Percentiles rank a stretch among this genome's conserved stretches.
These are phyloP conservation scores for Arthrobotrys megalospora DNA, from an alignment of 2,329 filamentous ascomycete genomes.

Conservation along the genomic window DNA sequence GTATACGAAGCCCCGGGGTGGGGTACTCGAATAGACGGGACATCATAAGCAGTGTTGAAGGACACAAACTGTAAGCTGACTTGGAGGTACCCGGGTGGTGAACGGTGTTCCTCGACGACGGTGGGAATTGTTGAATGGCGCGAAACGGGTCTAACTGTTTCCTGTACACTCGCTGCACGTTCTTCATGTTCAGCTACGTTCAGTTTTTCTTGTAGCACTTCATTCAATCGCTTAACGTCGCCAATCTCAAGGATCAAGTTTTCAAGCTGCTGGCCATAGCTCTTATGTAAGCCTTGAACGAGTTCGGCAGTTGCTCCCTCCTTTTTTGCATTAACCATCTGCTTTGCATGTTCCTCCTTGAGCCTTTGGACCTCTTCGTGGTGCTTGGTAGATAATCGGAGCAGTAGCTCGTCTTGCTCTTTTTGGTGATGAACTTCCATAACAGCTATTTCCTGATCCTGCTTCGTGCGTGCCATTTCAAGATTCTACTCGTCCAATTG, in stretches of 20 bases:
- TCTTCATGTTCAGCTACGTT: constrained; percentile 43
- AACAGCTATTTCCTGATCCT: constrained; percentile 54
- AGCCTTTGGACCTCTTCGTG: constrained; percentile 51
- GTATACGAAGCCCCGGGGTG: constrained; percentile 55
- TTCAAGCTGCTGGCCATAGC: constrained; percentile 58
- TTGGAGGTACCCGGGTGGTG: constrained; percentile 51
- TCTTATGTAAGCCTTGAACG: constrained; percentile 56
- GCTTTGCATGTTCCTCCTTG: constrained; percentile 52
- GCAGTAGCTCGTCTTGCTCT: constrained; percentile 49
- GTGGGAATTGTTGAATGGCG: constrained; percentile 56
- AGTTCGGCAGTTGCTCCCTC: constrained; percentile 54
- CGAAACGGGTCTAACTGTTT: constrained; percentile 57
- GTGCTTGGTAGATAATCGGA: constrained; percentile 54
- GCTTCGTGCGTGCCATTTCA: constrained; percentile 52
- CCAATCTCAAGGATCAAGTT: constrained; percentile 56
- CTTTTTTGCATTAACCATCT: constrained; percentile 57
- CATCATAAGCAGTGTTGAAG: constrained; percentile 52
- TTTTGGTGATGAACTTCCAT: constrained; percentile 55
- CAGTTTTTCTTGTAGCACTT: constrained; percentile 45
- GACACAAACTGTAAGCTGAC: constrained; percentile 56
- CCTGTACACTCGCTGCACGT: constrained; percentile 49
- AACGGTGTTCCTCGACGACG: constrained; percentile 57
- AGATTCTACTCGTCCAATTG: constrained; percentile 33
- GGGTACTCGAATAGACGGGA: constrained; percentile 53
- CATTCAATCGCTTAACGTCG: constrained; percentile 53